A percentile compares a stretch with the other conserved stretches of the same genome.
phyloP scores from a whole-genome alignment of 2,329 filamentous ascomycete species.

The Elsinoe ampelina region DNA sequence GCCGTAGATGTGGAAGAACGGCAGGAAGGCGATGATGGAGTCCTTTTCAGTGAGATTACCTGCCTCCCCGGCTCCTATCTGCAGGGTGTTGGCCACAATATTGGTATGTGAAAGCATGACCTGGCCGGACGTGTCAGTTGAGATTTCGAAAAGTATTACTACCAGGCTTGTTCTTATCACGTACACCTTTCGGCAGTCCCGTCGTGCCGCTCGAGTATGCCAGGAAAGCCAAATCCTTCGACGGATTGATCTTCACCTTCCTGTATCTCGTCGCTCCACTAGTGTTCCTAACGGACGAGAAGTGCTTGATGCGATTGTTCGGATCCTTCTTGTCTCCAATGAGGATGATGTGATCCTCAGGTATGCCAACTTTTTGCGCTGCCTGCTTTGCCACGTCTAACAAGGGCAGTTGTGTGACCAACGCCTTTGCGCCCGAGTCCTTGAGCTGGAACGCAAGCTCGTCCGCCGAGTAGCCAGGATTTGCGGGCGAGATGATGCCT shows the following conservation, averaged over 20 bases:
- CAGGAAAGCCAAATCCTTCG: constrained; percentile 69
- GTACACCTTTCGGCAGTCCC: constrained; percentile 82
- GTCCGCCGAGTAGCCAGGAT: constrained; percentile 74
- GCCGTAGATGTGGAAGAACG: constrained; percentile 90
- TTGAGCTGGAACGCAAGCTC: constrained; percentile 79
- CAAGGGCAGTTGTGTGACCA: constrained; percentile 63
- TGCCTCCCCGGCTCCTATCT: constrained; percentile 31
- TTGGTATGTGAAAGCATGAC: constrained; percentile 63
- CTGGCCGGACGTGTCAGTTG: background rate
- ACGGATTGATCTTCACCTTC: constrained; percentile 54
- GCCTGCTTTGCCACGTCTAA: constrained; percentile 58
- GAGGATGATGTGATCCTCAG: constrained; percentile 62
- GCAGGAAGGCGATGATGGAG: constrained; percentile 66
- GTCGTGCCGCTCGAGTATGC: constrained; percentile 89
- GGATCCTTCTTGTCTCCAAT: constrained; percentile 61
- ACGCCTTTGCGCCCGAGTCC: constrained; percentile 63
- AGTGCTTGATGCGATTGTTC: constrained; percentile 56
- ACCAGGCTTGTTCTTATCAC: constrained; percentile 25
- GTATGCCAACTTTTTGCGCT: constrained; percentile 59
- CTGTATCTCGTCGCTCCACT: constrained; percentile 50
- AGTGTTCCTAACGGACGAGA: constrained; percentile 58
- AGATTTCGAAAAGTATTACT: too few species aligned
- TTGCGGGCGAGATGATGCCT: constrained; percentile 72
- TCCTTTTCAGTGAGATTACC: constrained; percentile 53
- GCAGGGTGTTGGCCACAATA: constrained; percentile 56